Percentiles rank a stretch among this genome's conserved stretches.
Evolutionary conservation across 2,329 filamentous ascomycete genomes (phyloP).

Genomic region (Aspergillus sp.): DNA sequence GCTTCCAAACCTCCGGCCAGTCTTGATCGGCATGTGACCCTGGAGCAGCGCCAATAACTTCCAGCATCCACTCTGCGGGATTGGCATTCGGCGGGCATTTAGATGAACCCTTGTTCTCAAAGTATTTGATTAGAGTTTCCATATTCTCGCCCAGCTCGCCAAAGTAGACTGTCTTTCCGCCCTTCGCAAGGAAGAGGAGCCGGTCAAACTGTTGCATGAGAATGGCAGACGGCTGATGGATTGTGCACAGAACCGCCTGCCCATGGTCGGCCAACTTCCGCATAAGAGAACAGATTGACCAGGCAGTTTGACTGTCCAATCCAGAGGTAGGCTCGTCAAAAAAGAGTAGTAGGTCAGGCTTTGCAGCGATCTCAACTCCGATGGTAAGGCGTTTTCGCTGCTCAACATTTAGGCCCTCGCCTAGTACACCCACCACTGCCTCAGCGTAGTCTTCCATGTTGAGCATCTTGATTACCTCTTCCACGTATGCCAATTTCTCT

Average conservation of each 20-base stretch:
- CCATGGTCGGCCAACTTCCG: constrained; percentile 85
- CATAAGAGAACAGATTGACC: constrained; percentile 80
- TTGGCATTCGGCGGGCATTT: constrained; percentile 62
- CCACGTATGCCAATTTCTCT: constrained; percentile 81
- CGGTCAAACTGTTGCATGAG: constrained; percentile 79
- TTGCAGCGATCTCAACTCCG: constrained; percentile 87
- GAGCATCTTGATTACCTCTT: constrained; percentile 82
- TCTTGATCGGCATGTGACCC: constrained; percentile 59
- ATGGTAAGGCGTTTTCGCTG: constrained; percentile 76
- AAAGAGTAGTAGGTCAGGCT: constrained; percentile 82
- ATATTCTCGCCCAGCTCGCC: constrained; percentile 61
- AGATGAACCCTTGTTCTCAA: constrained; percentile 60
- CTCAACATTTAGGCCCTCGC: constrained; percentile 65
- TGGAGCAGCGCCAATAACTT: constrained; percentile 55
- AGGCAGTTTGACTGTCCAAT: constrained; percentile 85
- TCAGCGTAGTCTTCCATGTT: constrained; percentile 88
- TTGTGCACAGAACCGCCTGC: constrained; percentile 90
- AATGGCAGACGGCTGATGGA: constrained; percentile 89
- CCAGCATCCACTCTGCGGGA: constrained; percentile 66
- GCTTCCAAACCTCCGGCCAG: constrained; percentile 61
- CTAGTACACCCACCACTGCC: constrained; percentile 80
- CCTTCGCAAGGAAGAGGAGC: constrained; percentile 60
- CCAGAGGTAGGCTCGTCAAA: constrained; percentile 92
- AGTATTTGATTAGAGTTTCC: constrained; percentile 57
- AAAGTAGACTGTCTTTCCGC: constrained; percentile 66